Evolutionary conservation across 192 early-diverging fungal species (phyloP).

Genomic region (Kickxella alabastrina): DNA sequence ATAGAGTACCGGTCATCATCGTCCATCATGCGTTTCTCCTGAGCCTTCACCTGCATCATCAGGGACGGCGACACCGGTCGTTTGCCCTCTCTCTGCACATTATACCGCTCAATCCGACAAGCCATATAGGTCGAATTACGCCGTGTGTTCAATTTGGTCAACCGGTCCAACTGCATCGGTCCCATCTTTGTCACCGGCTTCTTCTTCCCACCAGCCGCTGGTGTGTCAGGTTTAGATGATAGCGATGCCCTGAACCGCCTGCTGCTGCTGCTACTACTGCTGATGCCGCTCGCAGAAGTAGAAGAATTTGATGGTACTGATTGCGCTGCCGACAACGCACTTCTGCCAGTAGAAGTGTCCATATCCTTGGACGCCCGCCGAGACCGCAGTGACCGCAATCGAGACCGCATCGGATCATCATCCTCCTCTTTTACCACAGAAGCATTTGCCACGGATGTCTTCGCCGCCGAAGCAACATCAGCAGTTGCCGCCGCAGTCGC

Average conservation of each 20-base stretch:
- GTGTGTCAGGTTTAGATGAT: too few species aligned
- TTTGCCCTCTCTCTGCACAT: slow-evolving; percentile 12
- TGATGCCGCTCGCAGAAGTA: too few species aligned
- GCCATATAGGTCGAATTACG: slow-evolving; percentile 48
- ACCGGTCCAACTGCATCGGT: slow-evolving; percentile 40
- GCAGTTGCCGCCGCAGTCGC: too few species aligned
- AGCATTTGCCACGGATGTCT: too few species aligned
- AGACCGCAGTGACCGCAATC: not conserved
- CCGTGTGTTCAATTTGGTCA: slow-evolving; percentile 48
- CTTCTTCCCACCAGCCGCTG: not conserved
- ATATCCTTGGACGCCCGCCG: not conserved
- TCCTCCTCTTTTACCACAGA: not conserved
- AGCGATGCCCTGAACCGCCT: too few species aligned
- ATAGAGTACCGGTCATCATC: too few species aligned
- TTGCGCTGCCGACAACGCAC: too few species aligned
- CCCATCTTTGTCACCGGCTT: slow-evolving; percentile 35
- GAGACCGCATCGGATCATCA: not conserved
- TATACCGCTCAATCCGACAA: slow-evolving; percentile 28
- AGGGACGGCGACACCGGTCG: slow-evolving; percentile 40
- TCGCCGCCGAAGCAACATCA: too few species aligned
- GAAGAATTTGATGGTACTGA: too few species aligned
- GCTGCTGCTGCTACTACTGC: too few species aligned
- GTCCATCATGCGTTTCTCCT: too few species aligned
- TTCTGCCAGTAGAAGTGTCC: too few species aligned
- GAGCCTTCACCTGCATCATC: slow-evolving; percentile 33